Base-by-base conservation (phyloP, 2,329 filamentous ascomycete species). In the Stemphylium vesicarium region DNA sequence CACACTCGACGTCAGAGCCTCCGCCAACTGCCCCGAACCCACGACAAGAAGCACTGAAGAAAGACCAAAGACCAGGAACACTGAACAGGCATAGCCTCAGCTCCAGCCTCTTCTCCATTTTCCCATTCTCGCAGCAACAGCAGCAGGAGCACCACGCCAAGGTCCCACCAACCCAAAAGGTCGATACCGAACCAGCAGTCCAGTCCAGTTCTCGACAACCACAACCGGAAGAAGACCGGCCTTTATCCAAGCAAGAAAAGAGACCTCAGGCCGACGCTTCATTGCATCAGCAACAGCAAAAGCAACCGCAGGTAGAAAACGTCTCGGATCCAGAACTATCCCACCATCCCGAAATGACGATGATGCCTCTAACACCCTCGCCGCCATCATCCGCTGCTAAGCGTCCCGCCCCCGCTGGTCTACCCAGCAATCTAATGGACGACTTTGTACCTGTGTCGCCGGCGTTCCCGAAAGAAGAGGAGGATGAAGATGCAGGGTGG, bases 401-500 rank as follows among this genome's bases (percentile, higher is more conserved):
- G 7, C 37, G 64, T 33, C 41, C 50, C 24, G 37, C 61, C 3
- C 69, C 68, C 2, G 53, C 55, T 2, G 72, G 71, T 8, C 26
- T 74, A n/a, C 72, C 72, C 1, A 66, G 63, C 16, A 68, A 68
- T 9, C 50, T 75, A 1, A 74, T 74, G 70, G 72, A 75, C 35
- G 72, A 74, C 26, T 74, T 66, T 39, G 69, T 75, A 1, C 68
- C 72, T 2, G 62, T 69, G 0, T 65, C 65, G 0, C 68, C 64
- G 1, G 44, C 57, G 3, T 65, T 68, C 11, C 33, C 50, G 15
- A 50, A 44, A 3, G 59, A 65, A 3, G 59, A 63, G 3, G 66
- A 71, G 0, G 68, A 68, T 1, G 68, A 70, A 38, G 69, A 72
- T 56, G 72, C 72, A 2, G 71, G 71, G 3, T 75, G 72, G 72